Evolutionary conservation across 331 rosid species (phyloP).

Genomic region (Pyrus hybrid): DNA sequence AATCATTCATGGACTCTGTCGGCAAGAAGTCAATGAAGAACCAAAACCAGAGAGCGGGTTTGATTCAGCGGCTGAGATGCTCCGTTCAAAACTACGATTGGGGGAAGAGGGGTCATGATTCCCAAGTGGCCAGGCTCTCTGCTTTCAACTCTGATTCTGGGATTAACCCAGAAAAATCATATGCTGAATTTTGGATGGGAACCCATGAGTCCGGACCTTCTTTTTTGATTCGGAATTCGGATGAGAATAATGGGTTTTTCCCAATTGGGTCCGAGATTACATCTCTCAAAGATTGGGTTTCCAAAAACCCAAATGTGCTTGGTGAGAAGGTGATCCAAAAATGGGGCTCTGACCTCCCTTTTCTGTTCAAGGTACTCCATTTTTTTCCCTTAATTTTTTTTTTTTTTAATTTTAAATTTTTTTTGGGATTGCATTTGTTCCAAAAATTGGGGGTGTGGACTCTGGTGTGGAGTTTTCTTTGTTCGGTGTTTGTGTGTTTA

Average conservation of each 20-base stretch:
- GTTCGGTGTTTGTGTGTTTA: neutral
- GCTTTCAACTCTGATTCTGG: conserved; percentile 42
- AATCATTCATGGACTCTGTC: conserved; percentile 13
- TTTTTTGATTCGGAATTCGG: conserved; percentile 21
- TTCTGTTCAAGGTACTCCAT: conserved; percentile 64
- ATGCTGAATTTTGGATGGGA: conserved; percentile 96
- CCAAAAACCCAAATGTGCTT: conserved; percentile 57
- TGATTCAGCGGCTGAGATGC: conserved; percentile 45
- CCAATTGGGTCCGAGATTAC: conserved; percentile 3
- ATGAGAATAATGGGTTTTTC: conserved; percentile 14
- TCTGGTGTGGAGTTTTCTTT: neutral
- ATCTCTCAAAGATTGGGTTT: conserved; percentile 72
- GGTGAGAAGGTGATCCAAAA: conserved; percentile 54
- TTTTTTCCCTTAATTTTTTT: neutral
- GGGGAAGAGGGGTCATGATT: conserved; percentile 57
- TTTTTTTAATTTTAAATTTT: neutral
- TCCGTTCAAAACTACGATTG: conserved; percentile 79
- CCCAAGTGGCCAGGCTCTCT: conserved; percentile 67
- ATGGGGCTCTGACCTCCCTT: conserved; percentile 89
- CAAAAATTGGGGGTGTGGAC: neutral
- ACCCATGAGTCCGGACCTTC: conserved; percentile 91
- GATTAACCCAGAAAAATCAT: conserved; percentile 49
- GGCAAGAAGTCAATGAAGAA: neutral
- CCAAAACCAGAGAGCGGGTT: conserved; percentile 1
- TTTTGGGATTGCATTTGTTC: neutral